Evolutionary conservation across 1,284 basidiomycete species (phyloP).

Genomic region (Malassezia vespertilionis): DNA sequence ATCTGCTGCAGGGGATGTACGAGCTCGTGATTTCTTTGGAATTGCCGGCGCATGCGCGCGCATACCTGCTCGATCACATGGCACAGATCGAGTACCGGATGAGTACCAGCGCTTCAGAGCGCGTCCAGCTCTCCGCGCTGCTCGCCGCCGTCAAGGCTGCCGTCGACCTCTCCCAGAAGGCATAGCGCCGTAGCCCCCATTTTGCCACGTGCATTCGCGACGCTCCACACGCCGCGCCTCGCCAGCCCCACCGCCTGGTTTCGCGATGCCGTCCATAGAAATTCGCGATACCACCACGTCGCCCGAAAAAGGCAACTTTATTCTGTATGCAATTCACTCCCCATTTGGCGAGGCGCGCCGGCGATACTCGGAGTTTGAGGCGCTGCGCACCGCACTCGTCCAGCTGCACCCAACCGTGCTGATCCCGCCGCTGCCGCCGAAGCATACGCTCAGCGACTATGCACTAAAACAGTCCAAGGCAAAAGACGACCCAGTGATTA

Average conservation of each 20-base stretch:
- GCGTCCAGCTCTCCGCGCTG: constrained; percentile 82
- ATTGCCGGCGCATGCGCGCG: constrained; percentile 69
- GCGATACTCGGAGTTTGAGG: constrained; percentile 95
- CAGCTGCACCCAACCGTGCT: constrained; percentile 91
- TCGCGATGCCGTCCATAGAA: no score
- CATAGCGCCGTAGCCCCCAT: no score
- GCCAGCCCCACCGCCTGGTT: no score
- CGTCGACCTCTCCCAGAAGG: constrained; percentile 55
- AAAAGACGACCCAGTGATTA: constrained; percentile 86
- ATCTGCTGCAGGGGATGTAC: constrained; percentile 83
- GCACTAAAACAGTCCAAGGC: constrained; percentile 93
- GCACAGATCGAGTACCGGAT: constrained; percentile 78
- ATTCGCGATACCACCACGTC: constrained; percentile 10
- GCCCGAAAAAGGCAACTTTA: constrained; percentile 6
- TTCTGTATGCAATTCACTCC: constrained; percentile 10
- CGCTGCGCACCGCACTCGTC: constrained; percentile 68
- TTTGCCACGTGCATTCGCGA: no score
- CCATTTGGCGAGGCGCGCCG: constrained; percentile 60
- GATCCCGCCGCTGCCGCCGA: constrained; percentile 92
- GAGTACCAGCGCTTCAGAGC: constrained; percentile 84
- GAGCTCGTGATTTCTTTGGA: constrained; percentile 80
- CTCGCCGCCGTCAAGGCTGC: constrained; percentile 87
- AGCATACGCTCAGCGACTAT: constrained; percentile 90
- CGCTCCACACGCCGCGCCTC: no score
- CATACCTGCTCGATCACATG: constrained; percentile 79